phyloP scores from a whole-genome alignment of 352 stramenopile species.

The Globisporangium takayamanum region DNA sequence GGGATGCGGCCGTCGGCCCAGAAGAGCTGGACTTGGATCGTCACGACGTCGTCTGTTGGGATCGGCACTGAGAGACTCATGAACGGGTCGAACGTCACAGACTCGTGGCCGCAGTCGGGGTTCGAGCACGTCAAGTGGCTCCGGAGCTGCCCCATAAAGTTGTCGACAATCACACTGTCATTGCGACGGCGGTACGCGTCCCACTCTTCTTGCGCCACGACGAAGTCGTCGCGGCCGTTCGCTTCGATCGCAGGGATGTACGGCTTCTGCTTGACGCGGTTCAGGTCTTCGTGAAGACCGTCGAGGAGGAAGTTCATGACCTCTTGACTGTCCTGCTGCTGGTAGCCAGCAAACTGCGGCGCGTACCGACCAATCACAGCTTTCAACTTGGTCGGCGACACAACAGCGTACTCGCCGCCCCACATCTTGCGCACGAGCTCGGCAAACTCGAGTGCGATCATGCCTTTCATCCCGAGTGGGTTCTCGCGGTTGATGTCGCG shows the following conservation, averaged over 20 bases:
- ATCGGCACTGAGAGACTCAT: conserved; percentile 88
- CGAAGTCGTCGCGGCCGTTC: conserved; percentile 56
- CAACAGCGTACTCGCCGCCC: conserved; percentile 82
- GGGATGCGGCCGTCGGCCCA: conserved; percentile 66
- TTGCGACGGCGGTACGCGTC: conserved; percentile 86
- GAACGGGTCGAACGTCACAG: conserved; percentile 87
- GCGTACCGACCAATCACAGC: conserved; percentile 81
- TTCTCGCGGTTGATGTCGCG: conserved; percentile 94
- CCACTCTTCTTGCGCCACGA: conserved; percentile 77
- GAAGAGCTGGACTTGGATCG: conserved; percentile 62
- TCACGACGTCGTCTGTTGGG: conserved; percentile 50
- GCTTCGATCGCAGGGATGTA: conserved; percentile 67
- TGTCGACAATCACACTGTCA: conserved; percentile 88
- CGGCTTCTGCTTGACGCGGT: conserved; percentile 79
- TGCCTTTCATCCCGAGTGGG: conserved; percentile 90
- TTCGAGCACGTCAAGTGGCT: conserved; percentile 85
- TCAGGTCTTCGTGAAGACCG: conserved; percentile 90
- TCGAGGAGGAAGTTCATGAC: conserved; percentile 91
- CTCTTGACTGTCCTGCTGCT: conserved; percentile 91
- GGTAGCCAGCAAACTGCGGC: conserved; percentile 85
- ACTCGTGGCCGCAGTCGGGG: conserved; percentile 65
- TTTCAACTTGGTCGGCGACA: conserved; percentile 76
- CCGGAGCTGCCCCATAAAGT: conserved; percentile 87
- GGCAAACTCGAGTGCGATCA: conserved; percentile 94
- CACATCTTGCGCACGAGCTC: conserved; percentile 93